Conservation (phyloP, 495 filamentous ascomycete species). For the Geopyxis carbonaria region DNA sequence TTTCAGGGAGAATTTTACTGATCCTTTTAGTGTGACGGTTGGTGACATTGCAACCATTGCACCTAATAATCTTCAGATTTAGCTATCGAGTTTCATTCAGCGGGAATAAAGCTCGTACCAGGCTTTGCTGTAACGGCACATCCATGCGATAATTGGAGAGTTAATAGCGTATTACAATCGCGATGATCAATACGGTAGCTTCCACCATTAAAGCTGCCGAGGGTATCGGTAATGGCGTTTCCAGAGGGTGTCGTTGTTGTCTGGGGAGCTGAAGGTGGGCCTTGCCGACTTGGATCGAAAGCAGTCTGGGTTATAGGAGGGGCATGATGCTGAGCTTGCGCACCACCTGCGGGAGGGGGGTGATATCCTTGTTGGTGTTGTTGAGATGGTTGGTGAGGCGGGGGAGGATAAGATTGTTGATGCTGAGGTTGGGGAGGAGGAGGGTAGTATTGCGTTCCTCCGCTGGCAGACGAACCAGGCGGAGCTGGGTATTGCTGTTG, state of each 20-base stretch:
- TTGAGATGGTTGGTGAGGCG: conserved; percentile 23
- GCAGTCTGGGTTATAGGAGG: conserved; percentile 12
- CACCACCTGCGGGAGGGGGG: conserved; percentile 16
- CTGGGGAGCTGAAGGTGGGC: conserved; percentile 14
- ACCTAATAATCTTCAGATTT: conserved; percentile 31
- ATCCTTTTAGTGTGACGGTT: conserved; percentile 64
- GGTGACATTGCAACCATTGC: conserved; percentile 92
- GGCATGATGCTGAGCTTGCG: conserved; percentile 14
- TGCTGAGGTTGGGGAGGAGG: conserved; percentile 27
- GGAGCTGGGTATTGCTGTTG: conserved; percentile 3
- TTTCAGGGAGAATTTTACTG: conserved; percentile 64
- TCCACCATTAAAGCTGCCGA: conserved; percentile 91
- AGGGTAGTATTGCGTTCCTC: conserved; percentile 20
- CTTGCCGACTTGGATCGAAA: conserved; percentile 15
- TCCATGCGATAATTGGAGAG: conserved; percentile 74
- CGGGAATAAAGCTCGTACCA: conserved; percentile 31
- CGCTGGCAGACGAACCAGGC: not conserved
- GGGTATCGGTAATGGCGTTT: conserved; percentile 48
- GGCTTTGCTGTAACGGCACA: conserved; percentile 70
- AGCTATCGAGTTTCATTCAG: not conserved
- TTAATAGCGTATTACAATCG: conserved; percentile 77
- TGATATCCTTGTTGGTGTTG: conserved; percentile 29
- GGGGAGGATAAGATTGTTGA: conserved; percentile 28
- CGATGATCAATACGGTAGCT: conserved; percentile 85
- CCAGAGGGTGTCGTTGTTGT: conserved; percentile 39